A percentile compares a stretch with the other conserved stretches of the same genome.
These are phyloP conservation scores for Dactylis glomerata DNA, from an alignment of 176 grass and related monocot species.

Conservation along the genomic window DNA sequence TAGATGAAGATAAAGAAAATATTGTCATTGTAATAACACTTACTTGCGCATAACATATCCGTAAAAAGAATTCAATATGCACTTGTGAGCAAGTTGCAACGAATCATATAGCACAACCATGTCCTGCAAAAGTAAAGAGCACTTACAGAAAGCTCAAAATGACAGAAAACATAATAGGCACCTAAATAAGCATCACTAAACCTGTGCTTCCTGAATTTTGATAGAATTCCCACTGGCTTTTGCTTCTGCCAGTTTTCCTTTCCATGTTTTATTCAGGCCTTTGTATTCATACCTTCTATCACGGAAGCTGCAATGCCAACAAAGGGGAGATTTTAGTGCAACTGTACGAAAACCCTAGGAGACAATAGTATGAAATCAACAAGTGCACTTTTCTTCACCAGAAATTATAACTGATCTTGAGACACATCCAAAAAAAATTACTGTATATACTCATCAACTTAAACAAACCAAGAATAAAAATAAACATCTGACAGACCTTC, in stretches of 20 bases:
- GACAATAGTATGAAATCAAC: constrained; percentile 9
- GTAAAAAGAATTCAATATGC: constrained; percentile 99
- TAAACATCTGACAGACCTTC: constrained; percentile 52
- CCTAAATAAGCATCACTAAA: constrained; percentile 25
- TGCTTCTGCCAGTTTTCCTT: constrained; percentile 83
- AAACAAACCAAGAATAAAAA: neutral
- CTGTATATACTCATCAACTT: constrained; percentile 7
- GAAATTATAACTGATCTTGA: neutral
- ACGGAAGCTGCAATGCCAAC: constrained; percentile 76
- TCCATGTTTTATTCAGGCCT: constrained; percentile 98
- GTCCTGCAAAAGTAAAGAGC: constrained; percentile 61
- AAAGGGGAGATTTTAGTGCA: constrained; percentile 25
- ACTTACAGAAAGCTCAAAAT: constrained; percentile 30
- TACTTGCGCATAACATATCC: constrained; percentile 99
- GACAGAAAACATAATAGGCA: constrained; percentile 11
- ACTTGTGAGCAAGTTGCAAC: constrained; percentile 97
- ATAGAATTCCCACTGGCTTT: constrained; percentile 87
- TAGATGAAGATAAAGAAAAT: constrained; percentile 22
- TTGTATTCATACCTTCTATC: constrained; percentile 99
- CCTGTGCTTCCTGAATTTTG: constrained; percentile 99
- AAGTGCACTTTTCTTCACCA: neutral
- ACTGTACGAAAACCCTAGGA: constrained; percentile 15
- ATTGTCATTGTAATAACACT: constrained; percentile 30
- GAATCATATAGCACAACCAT: constrained; percentile 99
- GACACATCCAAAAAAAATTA: constrained; percentile 6